These are phyloP conservation scores for Aethionema arabicum DNA, from an alignment of 345 rosid genomes.

Conservation along the genomic window DNA sequence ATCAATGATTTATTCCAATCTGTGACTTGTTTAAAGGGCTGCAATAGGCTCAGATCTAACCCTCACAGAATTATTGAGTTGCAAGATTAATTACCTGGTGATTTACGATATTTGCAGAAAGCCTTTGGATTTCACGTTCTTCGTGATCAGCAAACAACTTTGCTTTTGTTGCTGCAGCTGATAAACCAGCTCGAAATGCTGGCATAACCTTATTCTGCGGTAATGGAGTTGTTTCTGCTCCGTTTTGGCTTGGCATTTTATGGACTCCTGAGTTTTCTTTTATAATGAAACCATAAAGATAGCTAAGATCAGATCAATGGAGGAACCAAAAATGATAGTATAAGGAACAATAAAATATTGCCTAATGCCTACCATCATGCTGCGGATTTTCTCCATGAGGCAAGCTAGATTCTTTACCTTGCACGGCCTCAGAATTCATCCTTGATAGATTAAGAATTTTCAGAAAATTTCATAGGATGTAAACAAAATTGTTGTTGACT, in stretches of 20 bases:
- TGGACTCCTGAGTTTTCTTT: conserved; percentile 41
- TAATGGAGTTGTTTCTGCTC: conserved; percentile 48
- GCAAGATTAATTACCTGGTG: conserved; percentile 62
- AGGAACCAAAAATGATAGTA: background rate
- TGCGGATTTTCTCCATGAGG: conserved; percentile 50
- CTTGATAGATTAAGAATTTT: conserved; percentile 40
- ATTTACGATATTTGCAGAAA: conserved; percentile 90
- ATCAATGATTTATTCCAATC: too few relatives aligned
- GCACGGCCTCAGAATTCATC: conserved; percentile 53
- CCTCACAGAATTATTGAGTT: too few relatives aligned
- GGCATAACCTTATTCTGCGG: conserved; percentile 67
- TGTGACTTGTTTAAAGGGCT: background rate
- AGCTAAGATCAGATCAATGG: conserved; percentile 14
- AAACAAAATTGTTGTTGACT: background rate
- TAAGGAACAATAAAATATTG: conserved; percentile 20
- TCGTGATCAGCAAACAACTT: conserved; percentile 98
- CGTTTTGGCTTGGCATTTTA: conserved; percentile 51
- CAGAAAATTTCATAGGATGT: conserved; percentile 23
- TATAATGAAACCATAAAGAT: conserved; percentile 31
- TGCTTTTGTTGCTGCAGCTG: conserved; percentile 95
- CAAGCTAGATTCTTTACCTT: conserved; percentile 48
- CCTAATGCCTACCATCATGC: conserved; percentile 42
- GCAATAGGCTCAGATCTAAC: too few relatives aligned
- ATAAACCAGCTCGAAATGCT: conserved; percentile 85
- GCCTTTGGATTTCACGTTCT: conserved; percentile 96